phyloP scores from a whole-genome alignment of 371 early-diverging fungal species.

The Batkoa obscura region DNA sequence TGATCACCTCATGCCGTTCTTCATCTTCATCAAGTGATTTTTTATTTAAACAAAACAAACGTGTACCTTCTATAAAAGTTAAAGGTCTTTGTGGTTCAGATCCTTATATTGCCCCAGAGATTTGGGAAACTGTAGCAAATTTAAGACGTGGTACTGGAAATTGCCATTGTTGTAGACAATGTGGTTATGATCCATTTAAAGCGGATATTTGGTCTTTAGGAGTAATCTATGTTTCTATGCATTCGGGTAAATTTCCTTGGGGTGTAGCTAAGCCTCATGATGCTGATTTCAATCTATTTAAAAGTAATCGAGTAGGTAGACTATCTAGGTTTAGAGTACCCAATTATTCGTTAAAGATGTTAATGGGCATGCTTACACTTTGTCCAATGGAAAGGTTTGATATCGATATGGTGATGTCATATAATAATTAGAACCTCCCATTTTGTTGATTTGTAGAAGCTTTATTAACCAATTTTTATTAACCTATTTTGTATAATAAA shows the following conservation, averaged over 20 bases:
- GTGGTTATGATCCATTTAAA: slow-evolving; percentile 20
- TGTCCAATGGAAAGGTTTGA: slow-evolving; percentile 2
- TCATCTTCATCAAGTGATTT: not conserved
- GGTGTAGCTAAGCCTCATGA: slow-evolving; percentile 17
- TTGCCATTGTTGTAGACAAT: slow-evolving; percentile 19
- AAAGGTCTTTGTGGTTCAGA: slow-evolving; percentile 24
- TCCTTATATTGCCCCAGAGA: slow-evolving; percentile 33
- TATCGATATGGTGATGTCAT: slow-evolving; percentile 1
- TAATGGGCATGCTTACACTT: not conserved
- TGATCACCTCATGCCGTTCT: not conserved
- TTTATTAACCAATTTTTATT: too few species aligned
- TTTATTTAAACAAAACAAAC: not conserved
- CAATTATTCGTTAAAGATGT: not conserved
- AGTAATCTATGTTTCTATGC: slow-evolving; percentile 22
- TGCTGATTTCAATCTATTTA: slow-evolving; percentile 4
- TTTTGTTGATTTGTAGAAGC: too few species aligned
- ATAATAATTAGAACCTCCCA: too few species aligned
- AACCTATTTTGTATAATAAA: too few species aligned
- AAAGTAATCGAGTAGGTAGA: not conserved
- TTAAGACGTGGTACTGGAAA: too few species aligned
- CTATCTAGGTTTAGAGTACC: not conserved
- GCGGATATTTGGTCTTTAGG: slow-evolving; percentile 31
- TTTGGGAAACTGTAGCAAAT: slow-evolving; percentile 10
- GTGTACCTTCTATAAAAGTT: not conserved
- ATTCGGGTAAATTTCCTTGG: slow-evolving; percentile 21